Percentiles rank a stretch among this genome's conserved stretches.
Evolutionary conservation across 306 rosid species (phyloP).

Genomic region (Vigna angularis): DNA sequence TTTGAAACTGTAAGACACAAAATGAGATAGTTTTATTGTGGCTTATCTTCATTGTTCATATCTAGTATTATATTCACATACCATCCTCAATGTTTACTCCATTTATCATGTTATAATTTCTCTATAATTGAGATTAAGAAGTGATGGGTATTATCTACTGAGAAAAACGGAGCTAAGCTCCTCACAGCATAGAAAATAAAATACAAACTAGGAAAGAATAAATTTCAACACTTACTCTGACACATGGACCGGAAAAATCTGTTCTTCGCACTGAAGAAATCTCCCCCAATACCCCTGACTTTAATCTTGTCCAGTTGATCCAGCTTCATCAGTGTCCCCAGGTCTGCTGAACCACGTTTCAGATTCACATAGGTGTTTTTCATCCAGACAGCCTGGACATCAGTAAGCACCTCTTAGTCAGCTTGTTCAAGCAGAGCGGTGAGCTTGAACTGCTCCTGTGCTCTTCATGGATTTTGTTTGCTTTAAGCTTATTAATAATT

Average conservation of each 20-base stretch:
- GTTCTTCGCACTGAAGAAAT: background rate
- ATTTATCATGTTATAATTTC: slow-evolving; percentile 5
- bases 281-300: background rate
- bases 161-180: background rate
- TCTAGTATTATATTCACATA: slow-evolving; percentile 8
- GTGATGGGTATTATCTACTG: background rate
- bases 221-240: background rate
- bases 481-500: background rate
- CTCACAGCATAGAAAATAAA: background rate
- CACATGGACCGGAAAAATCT: background rate
- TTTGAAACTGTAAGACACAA: background rate
- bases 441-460: background rate
- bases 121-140: background rate
- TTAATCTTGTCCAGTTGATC: background rate
- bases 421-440: background rate
- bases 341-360: background rate
- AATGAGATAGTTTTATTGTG: slow-evolving; percentile 19
- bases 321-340: background rate
- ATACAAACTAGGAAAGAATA: background rate
- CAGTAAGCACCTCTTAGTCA: background rate
- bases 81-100: background rate
- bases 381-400: background rate
- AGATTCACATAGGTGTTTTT: background rate
- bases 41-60: slow-evolving; percentile 23
- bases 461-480: background rate